These are phyloP conservation scores for Penicillium tannophilum DNA, from an alignment of 495 filamentous ascomycete genomes.

Conservation along the genomic window DNA sequence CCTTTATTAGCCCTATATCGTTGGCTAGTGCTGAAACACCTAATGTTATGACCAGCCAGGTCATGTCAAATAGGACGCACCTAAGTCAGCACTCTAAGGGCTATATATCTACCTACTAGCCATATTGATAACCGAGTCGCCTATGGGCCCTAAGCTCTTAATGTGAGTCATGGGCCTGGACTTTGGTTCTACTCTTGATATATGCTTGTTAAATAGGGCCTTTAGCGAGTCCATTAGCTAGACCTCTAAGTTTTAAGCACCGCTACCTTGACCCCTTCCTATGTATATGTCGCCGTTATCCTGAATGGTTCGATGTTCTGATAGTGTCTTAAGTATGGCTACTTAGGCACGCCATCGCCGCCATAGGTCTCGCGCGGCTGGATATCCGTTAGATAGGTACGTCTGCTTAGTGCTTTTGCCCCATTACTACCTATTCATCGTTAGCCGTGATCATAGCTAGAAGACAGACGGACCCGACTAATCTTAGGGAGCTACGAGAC, in stretches of 20 bases:
- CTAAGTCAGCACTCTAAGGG: background rate
- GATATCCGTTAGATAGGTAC: conserved; percentile 3
- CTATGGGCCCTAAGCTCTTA: background rate
- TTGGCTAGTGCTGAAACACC: background rate
- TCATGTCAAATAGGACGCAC: background rate
- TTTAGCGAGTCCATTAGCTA: background rate
- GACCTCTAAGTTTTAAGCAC: background rate
- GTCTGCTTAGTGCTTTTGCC: background rate
- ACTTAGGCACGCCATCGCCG: conserved; percentile 4
- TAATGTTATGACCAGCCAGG: conserved; percentile 7
- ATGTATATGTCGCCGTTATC: conserved; percentile 2
- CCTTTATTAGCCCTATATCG: background rate
- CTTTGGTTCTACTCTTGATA: background rate
- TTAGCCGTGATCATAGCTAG: background rate
- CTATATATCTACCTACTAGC: background rate
- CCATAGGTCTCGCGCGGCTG: background rate
- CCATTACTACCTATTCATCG: background rate
- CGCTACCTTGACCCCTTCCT: background rate
- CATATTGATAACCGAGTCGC: background rate
- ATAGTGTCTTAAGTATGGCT: conserved; percentile 3
- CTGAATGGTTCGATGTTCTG: conserved; percentile 7
- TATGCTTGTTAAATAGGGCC: background rate
- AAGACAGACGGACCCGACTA: background rate
- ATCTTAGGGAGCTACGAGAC: background rate
- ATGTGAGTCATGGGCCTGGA: conserved; percentile 3